A percentile compares a stretch with the other conserved stretches of the same genome.
Conservation (phyloP, 371 early-diverging fungal species). For the Gilbertella persicaria region DNA sequence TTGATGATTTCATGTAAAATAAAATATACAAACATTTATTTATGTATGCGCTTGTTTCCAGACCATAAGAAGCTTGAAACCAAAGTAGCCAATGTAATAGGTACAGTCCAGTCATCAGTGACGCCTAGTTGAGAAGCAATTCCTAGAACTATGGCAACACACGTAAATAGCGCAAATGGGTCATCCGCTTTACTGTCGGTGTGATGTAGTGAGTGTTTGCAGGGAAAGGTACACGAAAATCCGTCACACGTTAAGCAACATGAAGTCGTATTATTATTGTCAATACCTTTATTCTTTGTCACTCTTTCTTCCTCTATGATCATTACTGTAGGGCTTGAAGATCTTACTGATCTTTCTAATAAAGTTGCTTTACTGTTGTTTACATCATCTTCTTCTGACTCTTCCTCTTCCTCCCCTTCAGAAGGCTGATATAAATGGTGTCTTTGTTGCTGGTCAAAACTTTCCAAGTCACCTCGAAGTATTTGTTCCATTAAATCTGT, state of each 20-base stretch:
- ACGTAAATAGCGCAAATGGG: conserved; percentile 39
- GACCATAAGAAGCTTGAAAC: conserved; percentile 48
- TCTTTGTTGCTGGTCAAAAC: background rate
- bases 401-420: conserved; percentile 13
- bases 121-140: conserved; percentile 40
- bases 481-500: conserved; percentile 45
- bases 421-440: background rate
- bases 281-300: conserved; percentile 12
- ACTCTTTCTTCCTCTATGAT: conserved; percentile 5
- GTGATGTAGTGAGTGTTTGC: conserved; percentile 22
- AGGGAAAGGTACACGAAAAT: conserved; percentile 22
- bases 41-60: conserved; percentile 18
- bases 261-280: conserved; percentile 13
- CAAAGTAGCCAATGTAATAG: conserved; percentile 44
- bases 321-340: conserved; percentile 1
- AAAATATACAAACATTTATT: background rate
- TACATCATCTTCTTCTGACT: conserved; percentile 10
- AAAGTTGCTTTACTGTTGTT: background rate
- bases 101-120: conserved; percentile 56
- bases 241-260: conserved; percentile 22
- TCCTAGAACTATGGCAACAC: conserved; percentile 37
- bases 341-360: conserved; percentile 1
- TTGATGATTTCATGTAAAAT: conserved; percentile 83
- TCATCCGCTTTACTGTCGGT: conserved; percentile 29
- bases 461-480: conserved; percentile 43